A percentile compares a stretch with the other conserved stretches of the same genome.
These are phyloP conservation scores for Boletus rufocinnamomeus DNA, from an alignment of 768 basidiomycete genomes.

Conservation along the genomic window DNA sequence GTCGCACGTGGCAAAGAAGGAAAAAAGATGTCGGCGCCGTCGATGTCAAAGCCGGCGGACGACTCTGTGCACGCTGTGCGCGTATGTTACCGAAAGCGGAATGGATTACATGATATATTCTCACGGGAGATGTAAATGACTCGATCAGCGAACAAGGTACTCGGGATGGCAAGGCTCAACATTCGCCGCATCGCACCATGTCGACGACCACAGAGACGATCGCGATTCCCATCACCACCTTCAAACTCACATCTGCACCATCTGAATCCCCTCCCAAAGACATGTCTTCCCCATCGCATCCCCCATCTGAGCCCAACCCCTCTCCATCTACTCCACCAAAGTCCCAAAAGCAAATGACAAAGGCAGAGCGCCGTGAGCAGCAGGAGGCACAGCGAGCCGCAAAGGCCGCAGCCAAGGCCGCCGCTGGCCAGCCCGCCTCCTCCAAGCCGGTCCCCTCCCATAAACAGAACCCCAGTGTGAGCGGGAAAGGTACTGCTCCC, in stretches of 20 bases:
- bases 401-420: slow-evolving; percentile 55
- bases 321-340: slow-evolving; percentile 23
- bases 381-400: slow-evolving; percentile 81
- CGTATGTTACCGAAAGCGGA: slow-evolving; percentile 12
- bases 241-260: slow-evolving; percentile 20
- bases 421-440: slow-evolving; percentile 20
- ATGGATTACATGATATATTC: slow-evolving; percentile 21
- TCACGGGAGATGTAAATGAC: slow-evolving; percentile 25
- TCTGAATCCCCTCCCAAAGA: not conserved
- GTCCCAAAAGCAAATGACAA: slow-evolving; percentile 75
- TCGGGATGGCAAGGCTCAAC: not conserved
- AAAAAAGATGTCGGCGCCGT: not conserved
- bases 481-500: slow-evolving; percentile 20
- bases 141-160: not conserved
- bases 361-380: slow-evolving; percentile 75
- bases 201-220: slow-evolving; percentile 30
- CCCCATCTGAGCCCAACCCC: slow-evolving; percentile 10
- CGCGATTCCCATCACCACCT: slow-evolving; percentile 4
- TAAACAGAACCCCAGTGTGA: slow-evolving; percentile 21
- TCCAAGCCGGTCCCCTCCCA: slow-evolving; percentile 36
- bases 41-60: not conserved
- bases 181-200: slow-evolving; percentile 14
- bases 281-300: slow-evolving; percentile 5
- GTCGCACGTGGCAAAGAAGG: not conserved
- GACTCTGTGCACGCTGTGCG: not conserved